Base-by-base conservation (phyloP, 208 protist species). In the Acanthamoeba comandoni region DNA sequence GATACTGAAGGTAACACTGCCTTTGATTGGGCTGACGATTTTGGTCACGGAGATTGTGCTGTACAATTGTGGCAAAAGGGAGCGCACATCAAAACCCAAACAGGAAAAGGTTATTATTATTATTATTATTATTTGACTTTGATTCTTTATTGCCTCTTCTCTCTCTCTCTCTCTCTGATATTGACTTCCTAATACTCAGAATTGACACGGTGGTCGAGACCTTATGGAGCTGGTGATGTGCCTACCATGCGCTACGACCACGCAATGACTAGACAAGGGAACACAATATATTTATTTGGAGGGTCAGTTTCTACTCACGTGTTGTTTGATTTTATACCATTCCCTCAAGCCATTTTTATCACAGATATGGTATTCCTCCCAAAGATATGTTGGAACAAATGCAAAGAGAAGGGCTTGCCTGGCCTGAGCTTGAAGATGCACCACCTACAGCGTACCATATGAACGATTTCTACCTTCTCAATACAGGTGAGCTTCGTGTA, bases 1-100 rank as follows among this genome's bases (percentile, higher is more conserved):
- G 77, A 86, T 39, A 49, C 52, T 31, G 77, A 86, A 43, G 77
- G 77, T 22, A 86, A 67, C 35, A 86, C 77, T 17, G 35, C 77
- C 9, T 86, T 86, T 17, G 77, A 86, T n/a, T 86, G 77, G 77
- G 77, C 77, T 3, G 77, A 86, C 57, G 77, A 86, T 57, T 86
- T 55, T 19, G 77, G 77, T 0, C 77, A 86, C 31, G 77, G 77
- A 29, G 77, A 86, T 31, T 86, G 77, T 19, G 77, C 77, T 11
- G 77, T 86, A 15, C 53, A 69, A 19, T 48, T 86, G 53, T 86
- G 77, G 77, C 53, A 43, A 17, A 64, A 67, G 1, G 77, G 77
- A 64, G 77, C 77, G 24, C 77, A 67, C 15, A 86, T 86, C 77
- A 86, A 86, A 35, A 86, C 77, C 31, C 77, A 86, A 43, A 86